These are phyloP conservation scores for Ogataea pignaliae DNA, from an alignment of 805 yeast genomes.

Conservation along the genomic window DNA sequence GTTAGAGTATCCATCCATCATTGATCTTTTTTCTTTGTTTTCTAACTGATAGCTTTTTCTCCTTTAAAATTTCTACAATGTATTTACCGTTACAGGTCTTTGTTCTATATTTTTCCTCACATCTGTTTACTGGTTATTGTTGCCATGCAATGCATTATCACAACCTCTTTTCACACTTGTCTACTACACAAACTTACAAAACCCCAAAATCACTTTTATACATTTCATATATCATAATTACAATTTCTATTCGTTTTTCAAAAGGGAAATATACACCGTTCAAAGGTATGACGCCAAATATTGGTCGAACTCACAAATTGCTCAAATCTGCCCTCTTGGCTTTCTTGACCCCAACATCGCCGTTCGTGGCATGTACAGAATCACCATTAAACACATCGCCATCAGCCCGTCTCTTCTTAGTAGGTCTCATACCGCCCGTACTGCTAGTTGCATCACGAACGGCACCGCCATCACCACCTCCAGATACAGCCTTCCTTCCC, in stretches of 20 bases:
- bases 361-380: neutral
- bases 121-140: neutral
- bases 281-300: neutral
- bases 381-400: neutral
- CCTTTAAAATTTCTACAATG: too few relatives aligned
- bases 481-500: neutral
- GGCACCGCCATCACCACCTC: neutral
- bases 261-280: too few relatives aligned
- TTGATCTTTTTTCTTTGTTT: constrained; percentile 1
- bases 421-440: too few relatives aligned
- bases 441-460: neutral
- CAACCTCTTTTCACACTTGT: neutral
- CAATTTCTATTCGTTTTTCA: neutral
- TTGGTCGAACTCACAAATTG: constrained; percentile 8
- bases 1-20: neutral
- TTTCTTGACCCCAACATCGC: constrained; percentile 7
- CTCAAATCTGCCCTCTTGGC: constrained; percentile 22
- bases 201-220: neutral
- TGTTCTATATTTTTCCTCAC: neutral
- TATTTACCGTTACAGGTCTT: neutral
- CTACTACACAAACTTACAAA: neutral
- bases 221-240: neutral
- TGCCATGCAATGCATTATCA: neutral
- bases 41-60: neutral
- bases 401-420: neutral